Base-by-base conservation (phyloP, 805 yeast species). In the Metschnikowia kofuensis region DNA sequence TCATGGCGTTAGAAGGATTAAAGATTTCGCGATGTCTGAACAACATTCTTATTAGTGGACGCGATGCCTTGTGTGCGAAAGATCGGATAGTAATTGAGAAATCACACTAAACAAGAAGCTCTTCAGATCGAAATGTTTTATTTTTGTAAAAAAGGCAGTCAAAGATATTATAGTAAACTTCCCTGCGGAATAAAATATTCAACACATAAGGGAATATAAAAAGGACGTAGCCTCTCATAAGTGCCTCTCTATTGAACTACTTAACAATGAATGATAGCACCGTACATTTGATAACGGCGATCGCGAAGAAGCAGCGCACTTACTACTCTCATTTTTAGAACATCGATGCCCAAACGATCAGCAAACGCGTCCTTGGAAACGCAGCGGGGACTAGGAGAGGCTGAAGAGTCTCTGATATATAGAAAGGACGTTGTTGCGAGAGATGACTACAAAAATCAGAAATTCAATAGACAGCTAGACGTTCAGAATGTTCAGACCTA, bases 371-470 rank as follows among this genome's bases (percentile, higher is more conserved):
- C 67, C 16, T 76, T 74, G 53, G 67, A 68, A 47, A 66, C 64
- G 7, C 59, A 70, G 13, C 55, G 63, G 43, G 58, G 63, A 6
- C 67, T 62, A 15, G 12, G 27, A 5, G 45, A 29, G n/a, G 27
- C n/a, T 12, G 11, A 37, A 16, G 50, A 42, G 9, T 14, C 35
- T 4, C 40, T 38, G 26, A 27, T 16, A 6, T 11, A 21, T 5
- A 32, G 28, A 11, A 55, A 57, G 28, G 55, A 59, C 9, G 54
- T 49, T 6, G 51, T 51, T 13, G 40, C 61, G 9, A 56, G 53
- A 26, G 60, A 61, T 45, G 77, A 72, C 6, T 83, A 80, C 58
- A 83, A 79, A 42, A 69, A 64, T 50, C 69, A 73, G 50, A 53
- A 64, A 41, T 64, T 57, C 52, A 56, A 63, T 28, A 54, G 70